Base-by-base conservation (phyloP, 73 alveolate species). In the Urostyla sp. region DNA sequence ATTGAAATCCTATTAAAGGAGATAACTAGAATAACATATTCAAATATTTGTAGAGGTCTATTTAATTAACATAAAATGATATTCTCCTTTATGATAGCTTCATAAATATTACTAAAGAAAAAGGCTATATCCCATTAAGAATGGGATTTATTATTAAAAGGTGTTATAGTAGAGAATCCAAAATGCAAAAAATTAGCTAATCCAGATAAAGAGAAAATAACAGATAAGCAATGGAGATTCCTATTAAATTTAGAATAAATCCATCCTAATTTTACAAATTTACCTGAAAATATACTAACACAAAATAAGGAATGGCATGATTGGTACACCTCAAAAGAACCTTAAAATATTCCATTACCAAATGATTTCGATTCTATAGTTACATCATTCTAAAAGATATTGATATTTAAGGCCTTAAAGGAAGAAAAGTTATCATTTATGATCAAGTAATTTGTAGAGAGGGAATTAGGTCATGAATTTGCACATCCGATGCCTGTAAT, bases 11-110 rank as follows among this genome's bases (percentile, higher is more conserved):
- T 97, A 18, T 85, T 95, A 0, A 94, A 89, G 35, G 92, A 93
- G 57, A 78, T 94, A 36, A 97, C 99, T 15, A 84, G 87, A 75
- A 89, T 92, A 45, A 91, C 96, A 26, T 98, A 92, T 90, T 72
- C 67, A 59, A 97, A 94, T 87, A 92, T 97, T 35, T 96, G 99
- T 52, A 89, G 99, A 84, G 99, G 99, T 51, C 88, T 98, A 27
- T 97, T 97, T 69, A 96, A 97, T 72, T 87, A 84, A 30, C 98
- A 98, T 88, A 95, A 97, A 80, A 81, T 92, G 55, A 75, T 95
- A 38, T 94, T 95, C 80, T 81, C 98, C 57, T 97, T 95, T 69
- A 89, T 95, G 57, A 92, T 97, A 21, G 91, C 98, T 15, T 59
- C 95, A 16, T 88, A 90, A 89, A 92, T 97, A 20, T 81, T 72